Evolutionary conservation across 2,329 filamentous ascomycete genomes (phyloP), one percentile per base, ranked within the genome.

Genomic region (Alternaria alternata): DNA sequence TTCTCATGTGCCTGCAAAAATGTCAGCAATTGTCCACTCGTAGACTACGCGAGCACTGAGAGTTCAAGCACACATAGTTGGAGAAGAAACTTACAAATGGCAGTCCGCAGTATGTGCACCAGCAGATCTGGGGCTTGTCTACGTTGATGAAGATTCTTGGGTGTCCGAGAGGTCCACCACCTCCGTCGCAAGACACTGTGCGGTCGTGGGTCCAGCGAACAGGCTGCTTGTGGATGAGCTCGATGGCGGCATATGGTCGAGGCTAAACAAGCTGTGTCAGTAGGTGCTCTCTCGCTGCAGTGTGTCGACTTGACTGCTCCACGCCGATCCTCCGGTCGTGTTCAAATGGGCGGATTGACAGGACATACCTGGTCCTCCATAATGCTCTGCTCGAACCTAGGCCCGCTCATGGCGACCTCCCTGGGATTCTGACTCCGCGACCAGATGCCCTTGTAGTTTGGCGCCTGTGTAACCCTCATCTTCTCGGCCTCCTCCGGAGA

Each of bases 111-210:
- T 99, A 99, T 75, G 87, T 90, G 85, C 95, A 99, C 78, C 85
- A 84, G 80, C 88, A 88, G 73, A 99, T 97, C 84, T 98, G 89
- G 43, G 95, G 92, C 86, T 97, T 98, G 82, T 99, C 95, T 68
- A 91, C 90, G 82, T 99, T 99, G 87, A 99, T 99, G 80, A 93
- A 99, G 81, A 99, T 91, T 75, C 88, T 88, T 51, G 95, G 95
- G 80, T 99, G 95, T 43, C 95, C 95, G 56, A 92, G 83, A 32
- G 94, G 90, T 46, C 94, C 95, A 69, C 94, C 94, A 60, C 94
- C 95, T 59, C 95, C 95, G 74, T 98, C 94, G 78, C 95, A 99
- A 44, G 89, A 89, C 52, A 96, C 94, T 49, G 91, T 81, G 63
- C 89, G 87, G 65, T 92, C 87, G 77, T 97, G 90, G 61, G 90